Evolutionary conservation across 306 rosid species (phyloP).

Genomic region (barrel medic (Medicago truncatula)): MtrunA17r5.0-ANR NC_053043.1:51133501-51134000

Average conservation of each 20-base stretch:
- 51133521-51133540: slow-evolving; percentile 88
- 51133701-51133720: neutral
- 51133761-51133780: neutral
- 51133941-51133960: slow-evolving; percentile 94
- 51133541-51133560: slow-evolving; percentile 96
- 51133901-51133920: slow-evolving; percentile 83
- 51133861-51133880: slow-evolving; percentile 80
- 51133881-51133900: slow-evolving; percentile 89
- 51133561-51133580: slow-evolving; percentile 90
- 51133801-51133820: slow-evolving; percentile 19
- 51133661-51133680: slow-evolving; percentile 16
- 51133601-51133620: slow-evolving; percentile 95
- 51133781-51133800: neutral
- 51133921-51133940: slow-evolving; percentile 98
- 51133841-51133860: slow-evolving; percentile 50
- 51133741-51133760: slow-evolving; percentile 9
- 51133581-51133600: slow-evolving; percentile 91
- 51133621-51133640: slow-evolving; percentile 41
- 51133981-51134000: slow-evolving; percentile 87
- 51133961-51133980: slow-evolving; percentile 91
- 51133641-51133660: slow-evolving; percentile 26
- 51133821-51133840: slow-evolving; percentile 10
- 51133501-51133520: slow-evolving; percentile 74
- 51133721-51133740: neutral
- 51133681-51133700: slow-evolving; percentile 5